Base-by-base conservation (phyloP, 352 stramenopile species). In the Phytophthora lateralis region DNA sequence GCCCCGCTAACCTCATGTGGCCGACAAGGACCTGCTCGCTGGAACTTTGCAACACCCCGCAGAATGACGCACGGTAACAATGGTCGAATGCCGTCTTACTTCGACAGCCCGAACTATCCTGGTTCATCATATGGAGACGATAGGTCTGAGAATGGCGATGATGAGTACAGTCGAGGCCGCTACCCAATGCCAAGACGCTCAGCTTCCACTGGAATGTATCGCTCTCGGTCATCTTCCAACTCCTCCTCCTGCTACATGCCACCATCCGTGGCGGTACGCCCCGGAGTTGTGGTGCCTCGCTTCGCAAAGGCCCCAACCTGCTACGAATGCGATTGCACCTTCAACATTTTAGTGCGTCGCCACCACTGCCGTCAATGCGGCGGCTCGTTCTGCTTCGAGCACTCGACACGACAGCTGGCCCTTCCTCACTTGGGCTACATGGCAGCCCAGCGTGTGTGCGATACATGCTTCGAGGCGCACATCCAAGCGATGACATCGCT, bases 281-380 rank as follows among this genome's bases (percentile, higher is more conserved):
- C 71, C 15, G 73, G 68, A 34, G 54, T 70, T 24, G 45, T 62
- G 1, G 73, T 89, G 30, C 79, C 85, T 46, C 85, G 85, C 41
- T 95, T 88, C 70, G 80, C 73, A 55, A 93, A 93, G 46, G 71
- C 85, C 46, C 45, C 68, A 4, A 69, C 67, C 37, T 95, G 86
- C 69, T 76, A 76, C 18, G 82, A 88, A 48, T 95, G 86, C 61
- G 41, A 79, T 30, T 91, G 83, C 66, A 73, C 76, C 24, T 95
- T 95, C 46, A 77, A 72, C 29, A 62, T 92, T 39, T 69, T 95
- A 15, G 75, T 72, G 44, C 80, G 86, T 34, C 87, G 87, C 24
- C 87, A 96, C 65, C 85, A 96, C 63, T 96, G 87, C 54, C 87
- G 87, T 35, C 80, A 77, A 62, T 96, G 87, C 56, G 85, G 85